Conservation (phyloP, 306 rosid species). For the Cucurbita argyrosperma region DNA sequence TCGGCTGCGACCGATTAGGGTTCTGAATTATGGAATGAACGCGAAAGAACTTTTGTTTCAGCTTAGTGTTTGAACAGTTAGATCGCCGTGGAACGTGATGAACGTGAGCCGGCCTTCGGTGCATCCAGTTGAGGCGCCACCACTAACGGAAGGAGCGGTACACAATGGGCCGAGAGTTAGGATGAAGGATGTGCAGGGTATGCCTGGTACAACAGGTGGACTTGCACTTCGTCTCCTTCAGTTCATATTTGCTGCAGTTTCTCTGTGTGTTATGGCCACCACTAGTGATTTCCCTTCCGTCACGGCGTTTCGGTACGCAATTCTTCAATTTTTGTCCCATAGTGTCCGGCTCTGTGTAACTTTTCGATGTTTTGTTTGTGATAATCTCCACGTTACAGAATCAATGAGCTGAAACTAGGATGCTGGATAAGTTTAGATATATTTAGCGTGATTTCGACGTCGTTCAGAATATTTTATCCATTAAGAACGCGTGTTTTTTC, state of each 20-base stretch:
- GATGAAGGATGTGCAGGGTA: constrained; percentile 33
- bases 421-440: background rate
- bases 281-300: constrained; percentile 23
- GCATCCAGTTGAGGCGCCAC: constrained; percentile 34
- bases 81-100: background rate
- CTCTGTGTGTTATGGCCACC: constrained; percentile 26
- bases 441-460: background rate
- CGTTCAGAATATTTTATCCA: background rate
- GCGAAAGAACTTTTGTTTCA: background rate
- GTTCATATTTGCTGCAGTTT: constrained; percentile 13
- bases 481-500: background rate
- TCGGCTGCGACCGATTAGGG: background rate
- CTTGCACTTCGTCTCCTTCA: constrained; percentile 24
- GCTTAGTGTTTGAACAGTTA: background rate
- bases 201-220: constrained; percentile 30
- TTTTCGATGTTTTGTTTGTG: background rate
- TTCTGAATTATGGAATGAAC: background rate
- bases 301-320: constrained; percentile 24
- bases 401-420: background rate
- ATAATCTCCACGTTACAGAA: background rate
- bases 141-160: constrained; percentile 7
- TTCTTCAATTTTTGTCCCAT: background rate
- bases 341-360: background rate
- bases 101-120: constrained; percentile 30
- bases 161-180: constrained; percentile 14